These are phyloP conservation scores for Phytophthora constricta DNA, from an alignment of 352 stramenopile genomes.

Conservation along the genomic window DNA sequence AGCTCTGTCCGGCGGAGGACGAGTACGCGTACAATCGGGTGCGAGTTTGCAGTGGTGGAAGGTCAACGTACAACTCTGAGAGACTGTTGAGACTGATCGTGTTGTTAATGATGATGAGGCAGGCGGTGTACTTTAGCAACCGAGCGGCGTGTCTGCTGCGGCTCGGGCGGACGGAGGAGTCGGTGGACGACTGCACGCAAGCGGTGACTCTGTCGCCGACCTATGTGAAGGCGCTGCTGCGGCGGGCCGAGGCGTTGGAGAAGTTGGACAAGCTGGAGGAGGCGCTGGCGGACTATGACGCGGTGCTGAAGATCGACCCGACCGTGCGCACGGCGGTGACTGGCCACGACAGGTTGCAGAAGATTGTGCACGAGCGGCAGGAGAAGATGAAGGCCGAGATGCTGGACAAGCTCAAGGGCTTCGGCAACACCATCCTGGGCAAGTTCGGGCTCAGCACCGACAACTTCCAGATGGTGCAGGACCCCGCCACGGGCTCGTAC, in stretches of 20 bases:
- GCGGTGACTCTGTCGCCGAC: slow-evolving; percentile 93
- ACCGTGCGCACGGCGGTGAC: slow-evolving; percentile 60
- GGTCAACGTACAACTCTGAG: neutral
- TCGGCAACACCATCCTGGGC: slow-evolving; percentile 98
- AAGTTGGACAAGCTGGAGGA: slow-evolving; percentile 94
- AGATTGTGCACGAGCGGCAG: slow-evolving; percentile 92
- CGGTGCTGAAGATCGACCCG: slow-evolving; percentile 94
- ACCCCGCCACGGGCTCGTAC: slow-evolving; percentile 97
- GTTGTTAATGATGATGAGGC: slow-evolving; percentile 2
- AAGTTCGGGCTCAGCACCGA: slow-evolving; percentile 99
- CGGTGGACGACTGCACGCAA: slow-evolving; percentile 94
- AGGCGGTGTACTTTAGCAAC: slow-evolving; percentile 91
- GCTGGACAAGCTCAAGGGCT: slow-evolving; percentile 97
- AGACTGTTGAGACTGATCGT: neutral
- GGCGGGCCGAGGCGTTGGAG: slow-evolving; percentile 93
- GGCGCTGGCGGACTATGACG: slow-evolving; percentile 90
- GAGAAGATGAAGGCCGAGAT: slow-evolving; percentile 99
- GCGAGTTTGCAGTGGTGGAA: neutral
- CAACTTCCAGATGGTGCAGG: slow-evolving; percentile 99
- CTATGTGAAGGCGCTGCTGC: slow-evolving; percentile 97
- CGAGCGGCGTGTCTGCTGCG: slow-evolving; percentile 77
- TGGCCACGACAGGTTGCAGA: slow-evolving; percentile 83
- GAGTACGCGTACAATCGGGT: slow-evolving; percentile 87
- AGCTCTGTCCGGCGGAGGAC: slow-evolving; percentile 73
- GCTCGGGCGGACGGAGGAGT: slow-evolving; percentile 83